Base-by-base conservation (phyloP, 2,329 filamentous ascomycete species). In the Hypoxylon sp. region DNA sequence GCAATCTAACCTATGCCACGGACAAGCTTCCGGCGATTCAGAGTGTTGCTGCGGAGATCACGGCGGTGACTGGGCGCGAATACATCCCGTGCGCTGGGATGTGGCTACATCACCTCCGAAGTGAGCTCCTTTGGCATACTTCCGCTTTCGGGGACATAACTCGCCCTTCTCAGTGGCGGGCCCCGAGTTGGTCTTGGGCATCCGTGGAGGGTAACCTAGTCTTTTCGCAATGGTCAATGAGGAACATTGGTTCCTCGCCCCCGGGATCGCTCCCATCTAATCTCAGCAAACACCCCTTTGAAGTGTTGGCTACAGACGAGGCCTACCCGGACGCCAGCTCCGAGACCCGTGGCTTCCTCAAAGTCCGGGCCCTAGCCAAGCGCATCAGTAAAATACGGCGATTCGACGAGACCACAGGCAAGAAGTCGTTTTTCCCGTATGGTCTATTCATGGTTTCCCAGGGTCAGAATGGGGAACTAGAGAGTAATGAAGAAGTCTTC, bases 131-230 rank as follows among this genome's bases (percentile, higher is more conserved):
- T 2, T 73, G 71, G 69, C 25, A 50, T 50, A 33, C 49, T 17
- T 48, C 58, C 13, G 10, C 14, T 8, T 58, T 65, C 11, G 57
- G 61, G 11, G 53, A 14, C 33, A 46, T 54, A 5, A 30, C 30
- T 7, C 62, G 60, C 14, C 61, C 55, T 20, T 42, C 54, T n/a
- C n/a, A 20, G 13, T 67, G 62, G 68, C 64, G 65, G 37, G 70
- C 66, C 17, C 70, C 70, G 4, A 72, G 55, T n/a, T 72, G 65
- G 70, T 72, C 68, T 25, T 72, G 70, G 70, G 70, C 65, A 25
- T 64, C 68, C 25, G 25, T 72, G 14, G 70, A 72, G 30, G 68
- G 70, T 17, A n/a, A 42, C 14, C 6, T 60, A 27, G 42, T 63
- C 42, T 70, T 68, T 35, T 72, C 61, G 22, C 46, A 50, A 25